phyloP scores from a whole-genome alignment of 2,329 filamentous ascomycete species.

The Aspergillus awamori region DNA sequence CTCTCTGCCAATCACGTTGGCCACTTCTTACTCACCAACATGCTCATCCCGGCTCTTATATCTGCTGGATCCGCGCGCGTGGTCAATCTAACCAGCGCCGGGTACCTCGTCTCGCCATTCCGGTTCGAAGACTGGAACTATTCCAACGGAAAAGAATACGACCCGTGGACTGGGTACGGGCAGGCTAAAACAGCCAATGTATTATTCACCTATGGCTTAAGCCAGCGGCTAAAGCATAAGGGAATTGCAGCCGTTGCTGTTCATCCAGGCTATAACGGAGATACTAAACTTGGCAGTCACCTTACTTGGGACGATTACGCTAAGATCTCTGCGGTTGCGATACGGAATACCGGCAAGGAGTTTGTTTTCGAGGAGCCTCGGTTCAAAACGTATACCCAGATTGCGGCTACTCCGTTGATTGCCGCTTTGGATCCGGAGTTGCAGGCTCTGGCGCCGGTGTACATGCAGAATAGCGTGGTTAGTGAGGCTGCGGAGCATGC shows the following conservation, averaged over 20 bases:
- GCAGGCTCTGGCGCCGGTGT: neutral
- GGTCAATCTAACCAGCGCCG: slow-evolving; percentile 50
- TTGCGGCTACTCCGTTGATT: slow-evolving; percentile 6
- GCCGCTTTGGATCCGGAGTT: slow-evolving; percentile 3
- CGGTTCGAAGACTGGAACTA: slow-evolving; percentile 46
- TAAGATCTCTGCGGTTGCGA: neutral
- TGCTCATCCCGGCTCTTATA: slow-evolving; percentile 43
- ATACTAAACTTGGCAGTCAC: neutral
- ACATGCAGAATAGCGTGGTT: slow-evolving; percentile 5
- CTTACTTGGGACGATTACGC: neutral
- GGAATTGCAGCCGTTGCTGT: neutral
- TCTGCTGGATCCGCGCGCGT: slow-evolving; percentile 42
- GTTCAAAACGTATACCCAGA: slow-evolving; percentile 1
- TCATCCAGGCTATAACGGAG: slow-evolving; percentile 4
- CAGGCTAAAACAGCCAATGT: slow-evolving; percentile 1
- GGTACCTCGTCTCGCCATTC: slow-evolving; percentile 40
- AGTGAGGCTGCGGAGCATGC: slow-evolving; percentile 5
- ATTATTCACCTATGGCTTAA: neutral
- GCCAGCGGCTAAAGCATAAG: neutral
- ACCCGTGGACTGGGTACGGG: slow-evolving; percentile 2
- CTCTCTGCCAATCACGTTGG: slow-evolving; percentile 57
- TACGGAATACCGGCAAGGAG: neutral
- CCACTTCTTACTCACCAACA: slow-evolving; percentile 55
- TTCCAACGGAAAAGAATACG: slow-evolving; percentile 18
- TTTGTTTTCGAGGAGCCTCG: slow-evolving; percentile 7